Evolutionary conservation across 129 eudicot species (phyloP).

Genomic region (Flaveria bidentis): DNA sequence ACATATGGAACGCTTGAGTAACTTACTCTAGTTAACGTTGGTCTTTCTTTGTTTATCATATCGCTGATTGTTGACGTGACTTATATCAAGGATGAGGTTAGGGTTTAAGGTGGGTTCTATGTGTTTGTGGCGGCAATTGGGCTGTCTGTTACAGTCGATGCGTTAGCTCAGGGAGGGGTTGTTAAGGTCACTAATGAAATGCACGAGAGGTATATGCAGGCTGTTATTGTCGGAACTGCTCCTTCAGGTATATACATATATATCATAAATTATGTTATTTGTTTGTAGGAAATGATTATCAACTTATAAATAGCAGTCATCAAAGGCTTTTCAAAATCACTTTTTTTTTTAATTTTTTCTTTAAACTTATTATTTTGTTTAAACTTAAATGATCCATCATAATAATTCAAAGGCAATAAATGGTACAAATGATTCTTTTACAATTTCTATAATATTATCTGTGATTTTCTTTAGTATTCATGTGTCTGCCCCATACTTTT

Average conservation of each 20-base stretch:
- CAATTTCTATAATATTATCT: too few relatives aligned
- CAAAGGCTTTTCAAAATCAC: too few relatives aligned
- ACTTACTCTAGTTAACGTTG: slow-evolving; percentile 29
- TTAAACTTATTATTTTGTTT: too few relatives aligned
- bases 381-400: too few relatives aligned
- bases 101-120: slow-evolving; percentile 60
- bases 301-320: too few relatives aligned
- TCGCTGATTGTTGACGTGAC: slow-evolving; percentile 57
- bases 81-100: slow-evolving; percentile 59
- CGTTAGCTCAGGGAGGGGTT: slow-evolving; percentile 73
- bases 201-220: slow-evolving; percentile 96
- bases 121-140: slow-evolving; percentile 66
- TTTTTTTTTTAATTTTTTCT: too few relatives aligned
- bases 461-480: too few relatives aligned
- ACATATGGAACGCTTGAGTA: neutral
- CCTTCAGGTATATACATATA: slow-evolving; percentile 57
- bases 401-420: too few relatives aligned
- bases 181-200: slow-evolving; percentile 79
- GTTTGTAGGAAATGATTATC: too few relatives aligned
- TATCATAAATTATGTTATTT: too few relatives aligned
- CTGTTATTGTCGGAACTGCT: slow-evolving; percentile 79
- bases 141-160: slow-evolving; percentile 66
- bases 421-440: too few relatives aligned
- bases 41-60: slow-evolving; percentile 55
- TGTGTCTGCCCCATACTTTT: too few relatives aligned